Evolutionary conservation across 2,329 filamentous ascomycete genomes (phyloP).

Genomic region (Alternaria viburni): DNA sequence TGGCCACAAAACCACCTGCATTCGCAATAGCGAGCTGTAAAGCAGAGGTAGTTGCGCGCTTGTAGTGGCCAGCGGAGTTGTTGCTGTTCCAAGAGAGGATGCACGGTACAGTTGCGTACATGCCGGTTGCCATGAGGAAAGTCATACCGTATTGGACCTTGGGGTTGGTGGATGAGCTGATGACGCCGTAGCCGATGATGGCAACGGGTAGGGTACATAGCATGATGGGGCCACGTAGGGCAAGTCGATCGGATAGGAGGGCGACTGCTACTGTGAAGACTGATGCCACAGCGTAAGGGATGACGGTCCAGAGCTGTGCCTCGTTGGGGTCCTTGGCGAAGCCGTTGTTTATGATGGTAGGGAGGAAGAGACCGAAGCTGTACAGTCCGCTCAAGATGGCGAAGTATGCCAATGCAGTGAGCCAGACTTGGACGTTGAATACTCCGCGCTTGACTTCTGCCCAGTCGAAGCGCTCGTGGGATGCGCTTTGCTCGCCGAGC

Average conservation of each 20-base stretch:
- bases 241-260: slow-evolving; percentile 66
- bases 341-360: slow-evolving; percentile 67
- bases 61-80: slow-evolving; percentile 73
- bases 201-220: slow-evolving; percentile 67
- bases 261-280: slow-evolving; percentile 60
- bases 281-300: slow-evolving; percentile 67
- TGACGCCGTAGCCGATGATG: slow-evolving; percentile 69
- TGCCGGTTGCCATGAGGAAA: slow-evolving; percentile 69
- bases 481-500: slow-evolving; percentile 47
- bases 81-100: slow-evolving; percentile 72
- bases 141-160: slow-evolving; percentile 69
- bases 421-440: slow-evolving; percentile 67
- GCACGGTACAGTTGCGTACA: slow-evolving; percentile 68
- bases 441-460: slow-evolving; percentile 68
- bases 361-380: slow-evolving; percentile 69
- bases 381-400: slow-evolving; percentile 65
- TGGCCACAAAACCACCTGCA: slow-evolving; percentile 70
- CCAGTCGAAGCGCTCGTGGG: slow-evolving; percentile 62
- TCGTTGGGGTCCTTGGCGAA: slow-evolving; percentile 63
- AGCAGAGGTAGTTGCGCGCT: slow-evolving; percentile 70
- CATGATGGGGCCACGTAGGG: slow-evolving; percentile 67
- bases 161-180: slow-evolving; percentile 61
- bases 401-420: slow-evolving; percentile 68
- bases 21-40: slow-evolving; percentile 72
- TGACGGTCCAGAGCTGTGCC: slow-evolving; percentile 68